Evolutionary conservation across 345 rosid genomes (phyloP).

Genomic region (Gossypium sturtianum): DNA sequence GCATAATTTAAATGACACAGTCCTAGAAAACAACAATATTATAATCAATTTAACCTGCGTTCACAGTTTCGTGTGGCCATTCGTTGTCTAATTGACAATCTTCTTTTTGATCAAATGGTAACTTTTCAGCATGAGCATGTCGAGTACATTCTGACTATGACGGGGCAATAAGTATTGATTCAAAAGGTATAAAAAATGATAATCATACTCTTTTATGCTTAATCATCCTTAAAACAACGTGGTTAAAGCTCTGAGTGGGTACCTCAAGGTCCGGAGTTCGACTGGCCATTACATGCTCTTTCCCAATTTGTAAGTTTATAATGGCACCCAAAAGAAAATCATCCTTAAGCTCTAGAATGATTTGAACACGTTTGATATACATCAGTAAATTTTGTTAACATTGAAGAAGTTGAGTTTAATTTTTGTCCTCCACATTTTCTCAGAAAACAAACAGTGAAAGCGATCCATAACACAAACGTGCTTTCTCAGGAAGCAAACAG

Average conservation of each 20-base stretch:
- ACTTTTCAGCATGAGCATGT: background rate
- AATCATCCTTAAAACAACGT: background rate
- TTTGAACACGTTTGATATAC: background rate
- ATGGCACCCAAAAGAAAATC: too few species aligned
- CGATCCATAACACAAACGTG: background rate
- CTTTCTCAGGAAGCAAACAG: slow-evolving; percentile 12
- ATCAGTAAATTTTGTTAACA: background rate
- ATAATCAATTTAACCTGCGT: background rate
- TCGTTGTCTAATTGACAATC: background rate
- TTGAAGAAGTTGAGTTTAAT: background rate
- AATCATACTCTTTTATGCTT: background rate
- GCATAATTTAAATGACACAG: background rate
- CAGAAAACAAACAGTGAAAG: slow-evolving; percentile 9
- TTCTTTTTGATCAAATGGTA: background rate
- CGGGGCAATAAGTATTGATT: background rate
- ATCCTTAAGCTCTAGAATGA: background rate
- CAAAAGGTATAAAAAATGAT: background rate
- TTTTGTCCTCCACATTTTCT: background rate
- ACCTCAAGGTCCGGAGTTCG: too few species aligned
- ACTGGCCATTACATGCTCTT: too few species aligned
- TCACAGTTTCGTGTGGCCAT: background rate
- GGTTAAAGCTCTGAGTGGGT: too few species aligned
- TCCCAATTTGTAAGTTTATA: too few species aligned
- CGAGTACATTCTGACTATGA: background rate
- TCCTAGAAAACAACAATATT: background rate